phyloP scores from a whole-genome alignment of 2,329 filamentous ascomycete species.

The Aureobasidium leucospermi region DNA sequence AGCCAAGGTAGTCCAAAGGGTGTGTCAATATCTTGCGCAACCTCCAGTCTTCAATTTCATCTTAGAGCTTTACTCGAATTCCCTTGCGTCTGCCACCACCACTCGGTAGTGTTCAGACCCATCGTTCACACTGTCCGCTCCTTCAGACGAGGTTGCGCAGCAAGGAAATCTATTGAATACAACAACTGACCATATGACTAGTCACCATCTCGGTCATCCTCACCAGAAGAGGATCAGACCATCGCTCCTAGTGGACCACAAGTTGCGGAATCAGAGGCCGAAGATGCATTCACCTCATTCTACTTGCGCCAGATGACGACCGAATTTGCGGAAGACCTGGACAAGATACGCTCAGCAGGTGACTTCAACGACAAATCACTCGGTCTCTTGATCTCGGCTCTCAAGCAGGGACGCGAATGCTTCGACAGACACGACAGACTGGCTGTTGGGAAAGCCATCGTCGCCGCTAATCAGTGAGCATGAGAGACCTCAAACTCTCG shows the following conservation, averaged over 20 bases:
- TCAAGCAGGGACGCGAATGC: slow-evolving; percentile 59
- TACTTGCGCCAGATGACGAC: slow-evolving; percentile 63
- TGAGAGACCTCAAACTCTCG: neutral
- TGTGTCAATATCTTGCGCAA: neutral
- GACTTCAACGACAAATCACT: slow-evolving; percentile 63
- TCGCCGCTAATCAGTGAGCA: neutral
- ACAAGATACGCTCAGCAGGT: slow-evolving; percentile 59
- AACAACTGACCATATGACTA: neutral
- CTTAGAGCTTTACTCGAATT: too few species aligned
- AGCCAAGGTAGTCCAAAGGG: neutral
- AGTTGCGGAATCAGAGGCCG: slow-evolving; percentile 15
- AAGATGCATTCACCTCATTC: slow-evolving; percentile 50
- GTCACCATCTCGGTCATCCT: neutral
- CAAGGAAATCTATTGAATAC: neutral
- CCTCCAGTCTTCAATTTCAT: neutral
- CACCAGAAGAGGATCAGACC: slow-evolving; percentile 6
- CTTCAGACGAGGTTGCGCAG: too few species aligned
- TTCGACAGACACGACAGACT: slow-evolving; percentile 51
- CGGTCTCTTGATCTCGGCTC: slow-evolving; percentile 57
- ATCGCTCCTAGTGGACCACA: neutral
- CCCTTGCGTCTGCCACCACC: too few species aligned
- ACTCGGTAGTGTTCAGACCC: too few species aligned
- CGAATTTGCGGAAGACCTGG: slow-evolving; percentile 68
- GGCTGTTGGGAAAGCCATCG: slow-evolving; percentile 26
- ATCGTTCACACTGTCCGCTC: too few species aligned